Evolutionary conservation across 495 filamentous ascomycete species (phyloP), one percentile per base, ranked within the genome.

Genomic region (Trypethelium eluteriae): DNA sequence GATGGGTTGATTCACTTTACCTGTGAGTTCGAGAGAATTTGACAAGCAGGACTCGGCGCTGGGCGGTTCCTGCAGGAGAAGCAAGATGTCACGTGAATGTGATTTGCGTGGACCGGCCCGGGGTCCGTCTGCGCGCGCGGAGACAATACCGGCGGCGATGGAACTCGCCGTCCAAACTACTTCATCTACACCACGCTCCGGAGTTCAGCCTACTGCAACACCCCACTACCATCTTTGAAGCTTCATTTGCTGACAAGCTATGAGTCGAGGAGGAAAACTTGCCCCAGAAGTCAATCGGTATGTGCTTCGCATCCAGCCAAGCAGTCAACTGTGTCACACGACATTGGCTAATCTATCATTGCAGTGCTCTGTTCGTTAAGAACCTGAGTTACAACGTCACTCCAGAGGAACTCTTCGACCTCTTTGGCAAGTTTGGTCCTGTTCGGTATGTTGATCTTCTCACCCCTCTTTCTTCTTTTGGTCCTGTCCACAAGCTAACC

Each of bases 331-430:
- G 9, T 7, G 12, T 38, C 56, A 39, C 39, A 14, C 38, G 16
- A 66, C 12, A 14, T 39, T 46, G 34, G 46, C 46, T 64, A 25
- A 63, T 41, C 32, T 16, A 39, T 35, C 32, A 38, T 32, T 49
- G 5, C 47, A 67, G 92, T 84, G 92, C 92, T 87, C 89, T 96
- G 78, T 96, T 95, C 85, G 92, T 95, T 73, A 96, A 96, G 88
- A 96, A 96, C 84, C 83, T 96, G 80, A 94, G 91, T 88, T 96
- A 93, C 83, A 95, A 93, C 87, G 92, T 96, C 70, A 92, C 91
- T 67, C 85, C 92, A 67, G 92, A 96, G 76, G 91, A 96, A 78
- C 83, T 96, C 57, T 96, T 96, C 80, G 91, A 94, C 72, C 86
- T 96, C 68, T 96, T 96, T 75, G 91, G 91, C 70, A 95, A 95